phyloP scores from a whole-genome alignment of 345 rosid species.

The Hypericum perforatum region DNA sequence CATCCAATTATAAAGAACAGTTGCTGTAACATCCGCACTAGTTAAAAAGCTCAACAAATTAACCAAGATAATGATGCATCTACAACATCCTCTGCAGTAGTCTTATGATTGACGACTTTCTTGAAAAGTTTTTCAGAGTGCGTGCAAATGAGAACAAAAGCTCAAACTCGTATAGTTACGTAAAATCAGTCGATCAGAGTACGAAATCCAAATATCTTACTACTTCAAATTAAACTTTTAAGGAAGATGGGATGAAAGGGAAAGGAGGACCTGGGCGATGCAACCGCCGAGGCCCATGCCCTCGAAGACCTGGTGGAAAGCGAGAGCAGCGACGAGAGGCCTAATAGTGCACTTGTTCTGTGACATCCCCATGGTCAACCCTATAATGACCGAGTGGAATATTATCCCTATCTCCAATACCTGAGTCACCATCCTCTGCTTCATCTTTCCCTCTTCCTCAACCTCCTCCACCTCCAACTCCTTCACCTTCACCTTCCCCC shows the following conservation, averaged over 20 bases:
- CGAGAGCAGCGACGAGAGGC: slow-evolving; percentile 80
- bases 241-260: no score
- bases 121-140: no score
- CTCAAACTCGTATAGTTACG: no score
- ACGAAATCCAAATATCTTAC: no score
- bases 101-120: no score
- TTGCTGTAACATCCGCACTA: no score
- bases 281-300: slow-evolving; percentile 99
- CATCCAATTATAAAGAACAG: background rate
- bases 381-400: slow-evolving; percentile 88
- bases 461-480: slow-evolving; percentile 12
- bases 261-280: slow-evolving; percentile 69
- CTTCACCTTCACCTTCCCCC: slow-evolving; percentile 18
- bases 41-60: background rate
- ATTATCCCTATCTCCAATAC: slow-evolving; percentile 91
- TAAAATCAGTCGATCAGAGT: no score
- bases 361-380: slow-evolving; percentile 95
- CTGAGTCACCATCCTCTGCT: slow-evolving; percentile 79
- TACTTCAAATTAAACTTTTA: no score
- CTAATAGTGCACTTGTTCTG: slow-evolving; percentile 83
- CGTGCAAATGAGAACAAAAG: no score
- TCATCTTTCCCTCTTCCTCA: slow-evolving; percentile 44
- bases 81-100: no score
- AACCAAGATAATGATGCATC: no score
- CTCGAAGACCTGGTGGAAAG: slow-evolving; percentile 90